Percentiles rank a stretch among this genome's conserved stretches.
Conservation (phyloP, 1,284 basidiomycete genomes). For the Microbotryum scabiosae region DNA sequence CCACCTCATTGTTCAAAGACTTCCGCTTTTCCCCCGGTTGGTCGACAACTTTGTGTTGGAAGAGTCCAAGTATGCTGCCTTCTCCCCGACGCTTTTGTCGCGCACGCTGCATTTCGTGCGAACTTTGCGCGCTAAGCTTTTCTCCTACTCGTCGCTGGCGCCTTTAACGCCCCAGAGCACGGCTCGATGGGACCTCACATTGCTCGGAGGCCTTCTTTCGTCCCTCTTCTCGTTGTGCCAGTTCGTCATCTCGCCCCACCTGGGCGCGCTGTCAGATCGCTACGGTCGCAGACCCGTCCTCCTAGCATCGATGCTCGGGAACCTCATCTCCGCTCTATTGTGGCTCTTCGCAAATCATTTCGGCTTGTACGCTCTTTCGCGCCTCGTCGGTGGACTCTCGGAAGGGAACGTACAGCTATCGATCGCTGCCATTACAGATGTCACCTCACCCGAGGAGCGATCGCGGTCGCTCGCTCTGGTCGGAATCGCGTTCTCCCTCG, state of each 20-base stretch:
- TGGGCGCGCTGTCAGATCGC: constrained; percentile 60
- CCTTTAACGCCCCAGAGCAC: neutral
- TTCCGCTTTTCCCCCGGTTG: constrained; percentile 31
- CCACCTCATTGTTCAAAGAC: neutral
- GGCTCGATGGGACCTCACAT: constrained; percentile 25
- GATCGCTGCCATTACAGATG: constrained; percentile 75
- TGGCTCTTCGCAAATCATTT: constrained; percentile 84
- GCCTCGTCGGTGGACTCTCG: constrained; percentile 75
- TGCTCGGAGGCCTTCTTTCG: constrained; percentile 34
- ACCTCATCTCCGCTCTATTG: constrained; percentile 71
- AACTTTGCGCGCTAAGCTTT: constrained; percentile 13
- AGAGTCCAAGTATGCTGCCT: constrained; percentile 2
- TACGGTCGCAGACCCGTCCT: constrained; percentile 75
- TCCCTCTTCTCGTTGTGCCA: constrained; percentile 52
- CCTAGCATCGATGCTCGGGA: constrained; percentile 79
- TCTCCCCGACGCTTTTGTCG: constrained; percentile 16
- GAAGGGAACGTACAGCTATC: constrained; percentile 56
- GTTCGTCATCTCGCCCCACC: constrained; percentile 72
- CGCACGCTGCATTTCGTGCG: constrained; percentile 14
- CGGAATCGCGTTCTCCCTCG: constrained; percentile 86
- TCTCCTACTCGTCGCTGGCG: constrained; percentile 10
- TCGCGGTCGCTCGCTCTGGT: constrained; percentile 76
- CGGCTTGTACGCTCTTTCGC: constrained; percentile 67
- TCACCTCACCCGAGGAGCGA: constrained; percentile 54
- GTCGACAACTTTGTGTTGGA: constrained; percentile 26